Evolutionary conservation across 257 asterid species (phyloP).

Genomic region (Plantago major): DNA sequence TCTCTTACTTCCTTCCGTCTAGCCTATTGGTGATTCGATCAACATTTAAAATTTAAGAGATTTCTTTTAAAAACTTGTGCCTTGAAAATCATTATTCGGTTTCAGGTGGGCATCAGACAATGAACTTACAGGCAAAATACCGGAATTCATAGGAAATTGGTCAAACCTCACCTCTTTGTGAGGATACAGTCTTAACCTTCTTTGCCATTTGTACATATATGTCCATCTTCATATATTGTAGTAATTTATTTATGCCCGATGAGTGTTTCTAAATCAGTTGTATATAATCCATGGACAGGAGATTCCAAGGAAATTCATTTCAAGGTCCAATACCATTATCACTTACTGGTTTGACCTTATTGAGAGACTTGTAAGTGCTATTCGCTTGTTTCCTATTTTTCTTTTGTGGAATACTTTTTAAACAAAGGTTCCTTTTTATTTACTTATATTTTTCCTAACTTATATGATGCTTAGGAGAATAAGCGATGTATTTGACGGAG

Average conservation of each 20-base stretch:
- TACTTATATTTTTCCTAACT: no score
- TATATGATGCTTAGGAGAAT: no score
- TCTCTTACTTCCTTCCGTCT: no score
- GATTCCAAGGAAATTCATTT: conserved; percentile 75
- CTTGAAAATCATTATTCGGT: conserved; percentile 16
- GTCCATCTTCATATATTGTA: neutral
- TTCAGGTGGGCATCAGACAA: conserved; percentile 67
- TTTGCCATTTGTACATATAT: neutral
- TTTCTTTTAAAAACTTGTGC: neutral
- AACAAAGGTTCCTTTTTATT: no score
- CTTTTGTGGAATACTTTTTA: no score
- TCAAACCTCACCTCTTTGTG: conserved; percentile 46
- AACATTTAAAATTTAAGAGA: no score
- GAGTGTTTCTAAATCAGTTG: neutral
- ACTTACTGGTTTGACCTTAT: conserved; percentile 51
- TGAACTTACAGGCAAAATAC: conserved; percentile 61
- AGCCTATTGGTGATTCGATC: no score
- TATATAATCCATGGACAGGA: conserved; percentile 34
- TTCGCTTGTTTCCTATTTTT: neutral
- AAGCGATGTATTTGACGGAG: no score
- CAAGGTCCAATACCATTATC: conserved; percentile 67
- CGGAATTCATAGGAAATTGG: conserved; percentile 72
- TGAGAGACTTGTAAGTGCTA: conserved; percentile 59
- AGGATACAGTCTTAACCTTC: conserved; percentile 23
- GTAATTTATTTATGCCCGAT: conserved; percentile 5